phyloP scores from a whole-genome alignment of 352 stramenopile species.

The Pythium brachiatum region DNA sequence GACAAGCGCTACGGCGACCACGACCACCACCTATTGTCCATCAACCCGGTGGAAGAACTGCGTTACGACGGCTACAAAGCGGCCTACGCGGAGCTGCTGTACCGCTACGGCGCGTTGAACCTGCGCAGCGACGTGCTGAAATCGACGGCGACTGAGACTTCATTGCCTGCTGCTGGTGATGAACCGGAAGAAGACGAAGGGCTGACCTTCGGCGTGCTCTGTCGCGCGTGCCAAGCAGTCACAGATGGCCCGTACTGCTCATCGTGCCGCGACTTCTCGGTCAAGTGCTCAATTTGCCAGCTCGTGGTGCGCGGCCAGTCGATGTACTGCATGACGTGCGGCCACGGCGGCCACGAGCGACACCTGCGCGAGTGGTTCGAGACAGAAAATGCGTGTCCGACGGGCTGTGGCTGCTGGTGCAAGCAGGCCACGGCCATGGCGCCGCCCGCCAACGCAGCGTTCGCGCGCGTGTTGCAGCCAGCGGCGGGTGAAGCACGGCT shows the following conservation, averaged over 20 bases:
- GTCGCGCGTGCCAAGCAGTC: constrained; percentile 46
- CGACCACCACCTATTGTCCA: constrained; percentile 50
- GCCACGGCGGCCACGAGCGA: constrained; percentile 69
- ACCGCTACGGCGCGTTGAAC: constrained; percentile 76
- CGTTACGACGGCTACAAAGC: constrained; percentile 84
- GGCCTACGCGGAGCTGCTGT: constrained; percentile 77
- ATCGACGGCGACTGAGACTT: constrained; percentile 10
- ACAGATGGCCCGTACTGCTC: constrained; percentile 57
- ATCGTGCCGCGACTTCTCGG: constrained; percentile 66
- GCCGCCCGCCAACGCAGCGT: constrained; percentile 25
- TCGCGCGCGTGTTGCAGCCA: not conserved
- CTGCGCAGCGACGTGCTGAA: constrained; percentile 76
- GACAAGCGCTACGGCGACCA: constrained; percentile 36
- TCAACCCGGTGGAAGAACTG: constrained; percentile 41
- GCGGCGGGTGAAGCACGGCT: constrained; percentile 24
- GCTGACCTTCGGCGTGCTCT: constrained; percentile 64
- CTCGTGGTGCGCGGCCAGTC: constrained; percentile 80
- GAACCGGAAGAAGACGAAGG: constrained; percentile 34
- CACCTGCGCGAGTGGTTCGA: constrained; percentile 83
- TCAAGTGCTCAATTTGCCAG: constrained; percentile 81
- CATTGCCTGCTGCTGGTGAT: not conserved
- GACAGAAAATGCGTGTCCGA: constrained; percentile 67
- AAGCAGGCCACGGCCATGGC: constrained; percentile 66
- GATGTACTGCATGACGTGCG: constrained; percentile 86
- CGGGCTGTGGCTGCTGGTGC: constrained; percentile 84